Base-by-base conservation (phyloP, 1,139 yeast genomes). In the Taphrina populina region DNA sequence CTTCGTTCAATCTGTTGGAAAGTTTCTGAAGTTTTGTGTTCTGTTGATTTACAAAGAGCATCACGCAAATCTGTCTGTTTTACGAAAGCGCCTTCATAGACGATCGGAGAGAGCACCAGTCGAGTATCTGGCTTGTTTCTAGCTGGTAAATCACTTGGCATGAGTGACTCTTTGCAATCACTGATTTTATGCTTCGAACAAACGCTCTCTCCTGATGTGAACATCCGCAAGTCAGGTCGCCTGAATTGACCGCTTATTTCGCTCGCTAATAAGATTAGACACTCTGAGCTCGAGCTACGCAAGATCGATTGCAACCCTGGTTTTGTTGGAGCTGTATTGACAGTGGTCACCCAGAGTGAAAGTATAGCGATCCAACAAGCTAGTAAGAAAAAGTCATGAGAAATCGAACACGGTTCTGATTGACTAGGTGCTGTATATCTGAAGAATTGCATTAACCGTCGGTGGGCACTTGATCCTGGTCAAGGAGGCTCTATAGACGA, bases 311-410 rank as follows among this genome's bases (percentile, higher is more conserved):
- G 29, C 26, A 39, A 21, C 1, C 79, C 87, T 1, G 96, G 95
- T 1, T 92, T 92, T 65, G 73, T 88, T 46, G 84, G 84, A 8
- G 92, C 90, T 1, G 86, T 96, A 68, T 72, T 92, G 45, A 92
- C 87, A 65, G 82, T 92, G 57, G 77, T 87, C 36, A 66, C 76
- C n/a, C 76, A 56, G 17, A 60, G 59, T 21, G 61, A 61, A 2
- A 41, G 37, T 21, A 51, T 59, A 24, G 47, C 60, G 7, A 61
- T 62, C 13, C 62, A 59, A 37, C 57, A 64, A 33, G 64, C 65
- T 11, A 63, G 65, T 61, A 45, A 4, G 61, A 24, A n/a, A n/a
- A n/a, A n/a, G n/a, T n/a, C n/a, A n/a, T n/a, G n/a, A n/a, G n/a
- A n/a, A n/a, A n/a, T 20, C n/a, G n/a, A n/a, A n/a, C n/a, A n/a